phyloP scores from a whole-genome alignment of 257 asterid species.

The Cynanchum wilfordii region DNA sequence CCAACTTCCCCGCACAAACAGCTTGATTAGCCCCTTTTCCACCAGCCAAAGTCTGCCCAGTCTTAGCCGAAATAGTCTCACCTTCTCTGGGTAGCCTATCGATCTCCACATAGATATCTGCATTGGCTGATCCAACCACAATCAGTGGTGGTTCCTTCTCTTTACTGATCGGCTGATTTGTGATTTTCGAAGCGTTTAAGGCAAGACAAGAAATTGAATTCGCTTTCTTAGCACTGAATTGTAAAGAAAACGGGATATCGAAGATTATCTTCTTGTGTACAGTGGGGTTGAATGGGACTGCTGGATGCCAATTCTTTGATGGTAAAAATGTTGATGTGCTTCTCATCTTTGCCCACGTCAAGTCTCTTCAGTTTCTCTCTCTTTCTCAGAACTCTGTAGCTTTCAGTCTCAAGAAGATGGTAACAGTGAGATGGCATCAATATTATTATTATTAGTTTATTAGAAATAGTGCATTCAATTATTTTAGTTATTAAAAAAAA shows the following conservation, averaged over 20 bases:
- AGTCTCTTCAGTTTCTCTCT: not conserved
- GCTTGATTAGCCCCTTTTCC: slow-evolving; percentile 99
- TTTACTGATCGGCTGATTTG: slow-evolving; percentile 15
- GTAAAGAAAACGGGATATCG: slow-evolving; percentile 8
- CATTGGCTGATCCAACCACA: slow-evolving; percentile 97
- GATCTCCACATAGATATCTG: slow-evolving; percentile 84
- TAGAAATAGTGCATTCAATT: too few species aligned
- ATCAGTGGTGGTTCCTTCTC: slow-evolving; percentile 51
- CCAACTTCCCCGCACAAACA: slow-evolving; percentile 68
- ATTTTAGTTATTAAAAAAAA: too few species aligned
- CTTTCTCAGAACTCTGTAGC: not conserved
- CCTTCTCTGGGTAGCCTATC: slow-evolving; percentile 81
- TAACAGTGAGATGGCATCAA: too few species aligned
- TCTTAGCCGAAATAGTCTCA: slow-evolving; percentile 76
- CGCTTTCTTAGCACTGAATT: slow-evolving; percentile 27
- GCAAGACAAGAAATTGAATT: slow-evolving; percentile 44
- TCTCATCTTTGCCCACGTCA: slow-evolving; percentile 26
- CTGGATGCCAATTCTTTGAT: slow-evolving; percentile 36
- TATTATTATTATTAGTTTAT: too few species aligned
- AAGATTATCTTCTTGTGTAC: slow-evolving; percentile 15
- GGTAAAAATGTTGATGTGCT: slow-evolving; percentile 38
- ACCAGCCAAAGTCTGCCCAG: slow-evolving; percentile 80
- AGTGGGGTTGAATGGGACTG: slow-evolving; percentile 17
- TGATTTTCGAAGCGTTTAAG: slow-evolving; percentile 23
- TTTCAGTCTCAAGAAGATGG: too few species aligned